Base-by-base conservation (phyloP, 495 filamentous ascomycete species). In the Daldinia loculata region DNA sequence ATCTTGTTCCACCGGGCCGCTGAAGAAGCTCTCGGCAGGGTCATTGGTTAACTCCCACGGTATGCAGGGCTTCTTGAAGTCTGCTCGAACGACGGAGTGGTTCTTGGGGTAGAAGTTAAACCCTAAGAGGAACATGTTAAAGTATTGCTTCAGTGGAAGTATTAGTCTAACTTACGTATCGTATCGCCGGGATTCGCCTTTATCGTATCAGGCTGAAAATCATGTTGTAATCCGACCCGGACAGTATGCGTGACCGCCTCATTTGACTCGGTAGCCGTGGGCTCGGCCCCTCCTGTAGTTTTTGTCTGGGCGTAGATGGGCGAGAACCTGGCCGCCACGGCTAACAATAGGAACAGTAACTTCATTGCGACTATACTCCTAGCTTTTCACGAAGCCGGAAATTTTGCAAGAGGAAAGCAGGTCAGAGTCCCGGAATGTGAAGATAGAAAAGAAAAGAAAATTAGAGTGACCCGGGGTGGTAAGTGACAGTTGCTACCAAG, bases 21-120 rank as follows among this genome's bases (percentile, higher is more conserved):
- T 66, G 45, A 66, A 66, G 26, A 66, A 66, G 45, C 43, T 66
- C 22, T 43, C 56, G 2, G 43, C 24, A 15, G 63, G 63, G 32
- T 60, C 63, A 15, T 66, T 59, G 56, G 80, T 79, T 36, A 81
- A 67, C 62, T 90, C 87, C 61, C 86, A 88, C 8, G 87, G 87
- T 32, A 89, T 83, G 63, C 89, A 90, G 58, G 89, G 85, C 41
- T 74, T 79, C 19, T 75, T 71, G 66, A 81, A 90, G n/a, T 82
- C 85, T 4, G 87, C 82, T 30, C 84, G 81, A 6, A 81, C 83
- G 9, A 90, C 89, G 1, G 84, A 85, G 66, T 90, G 89, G 67
- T 88, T 88, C 60, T 75, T 67, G 4, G 89, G 86, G 71, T 81
- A 89, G 80, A 91, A 89, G 32, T 79, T 72, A 75, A 89, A 91